Base-by-base conservation (phyloP, 331 rosid genomes). In the Quercus lobata region DNA sequence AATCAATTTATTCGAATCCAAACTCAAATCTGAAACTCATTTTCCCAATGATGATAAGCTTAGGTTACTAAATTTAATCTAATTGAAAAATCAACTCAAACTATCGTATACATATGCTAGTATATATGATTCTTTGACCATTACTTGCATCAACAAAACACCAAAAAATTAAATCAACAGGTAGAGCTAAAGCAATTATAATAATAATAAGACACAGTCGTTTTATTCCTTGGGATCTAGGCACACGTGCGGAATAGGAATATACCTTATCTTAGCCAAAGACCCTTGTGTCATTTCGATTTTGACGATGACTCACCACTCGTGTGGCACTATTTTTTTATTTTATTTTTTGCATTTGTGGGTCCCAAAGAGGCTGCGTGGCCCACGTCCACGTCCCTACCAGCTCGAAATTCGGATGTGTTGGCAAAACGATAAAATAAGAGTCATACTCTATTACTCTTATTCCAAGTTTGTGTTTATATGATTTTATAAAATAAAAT, bases 401-500 rank as follows among this genome's bases (percentile, higher is more conserved):
- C 81, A 61, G 60, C 82, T 56, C 12, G 53, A 68, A 22, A 19
- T 70, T 78, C 16, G 63, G 12, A 17, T 44, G 21, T 15, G 70
- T 63, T 84, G 76, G 63, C 83, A 70, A 88, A 74, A 85, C 88
- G 88, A 89, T 82, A 84, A 89, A 83, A 78, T 76, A 78, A 21
- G 76, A 84, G 91, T 87, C 92, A 25, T 79, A 29, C 60, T 63
- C 44, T 82, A 49, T 49, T 49, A 49, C 17, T 49, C 32, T 83
- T 79, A 75, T 34, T 73, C 46, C 3, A 77, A 46, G 74, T 77
- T 73, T 35, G 17, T 74, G 63, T 72, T 54, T 49, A 49, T 49
- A 49, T 49, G 1, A 12, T 49, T 10, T 49, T 14, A 49, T 10
- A 49, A 46, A 3, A 46, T 27, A 46, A 44, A 44, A 46, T 9